Percentiles rank a stretch among this genome's conserved stretches.
These are phyloP conservation scores for Arxiozyma heterogenica DNA, from an alignment of 1,139 yeast species.

Conservation along the genomic window DNA sequence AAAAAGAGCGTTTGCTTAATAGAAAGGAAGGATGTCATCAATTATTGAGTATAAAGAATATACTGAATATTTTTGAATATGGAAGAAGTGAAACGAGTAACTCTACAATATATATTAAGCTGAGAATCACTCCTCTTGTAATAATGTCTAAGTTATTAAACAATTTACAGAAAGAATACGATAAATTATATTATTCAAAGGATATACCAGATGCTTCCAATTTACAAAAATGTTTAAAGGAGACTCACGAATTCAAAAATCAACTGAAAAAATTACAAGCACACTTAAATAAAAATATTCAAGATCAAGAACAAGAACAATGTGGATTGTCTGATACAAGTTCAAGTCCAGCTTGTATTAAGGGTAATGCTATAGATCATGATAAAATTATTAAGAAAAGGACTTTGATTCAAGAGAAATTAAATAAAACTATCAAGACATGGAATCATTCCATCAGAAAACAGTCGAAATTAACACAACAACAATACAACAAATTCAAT, in stretches of 20 bases:
- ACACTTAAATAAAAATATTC: constrained; percentile 25
- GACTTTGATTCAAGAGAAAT: constrained; percentile 22
- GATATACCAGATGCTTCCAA: constrained; percentile 6
- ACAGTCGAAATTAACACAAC: constrained; percentile 23
- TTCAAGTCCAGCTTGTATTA: not conserved
- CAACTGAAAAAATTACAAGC: constrained; percentile 28
- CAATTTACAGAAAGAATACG: constrained; percentile 1
- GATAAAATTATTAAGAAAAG: constrained; percentile 18
- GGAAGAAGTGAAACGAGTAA: too few species aligned
- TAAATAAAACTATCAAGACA: constrained; percentile 19
- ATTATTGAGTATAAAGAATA: not conserved
- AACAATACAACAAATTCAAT: constrained; percentile 30
- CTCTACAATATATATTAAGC: not conserved
- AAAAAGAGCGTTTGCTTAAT: not conserved
- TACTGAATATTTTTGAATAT: too few species aligned
- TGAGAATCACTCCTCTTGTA: not conserved
- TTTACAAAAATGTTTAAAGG: constrained; percentile 18
- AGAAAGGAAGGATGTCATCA: not conserved
- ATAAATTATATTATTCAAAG: not conserved
- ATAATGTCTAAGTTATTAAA: constrained; percentile 2
- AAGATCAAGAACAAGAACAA: constrained; percentile 17
- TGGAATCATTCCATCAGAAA: constrained; percentile 29
- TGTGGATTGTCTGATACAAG: not conserved
- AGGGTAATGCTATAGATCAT: not conserved
- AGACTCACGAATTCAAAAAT: constrained; percentile 26